Conservation (phyloP, 768 basidiomycete genomes). For the Suillus subalutaceus region DNA sequence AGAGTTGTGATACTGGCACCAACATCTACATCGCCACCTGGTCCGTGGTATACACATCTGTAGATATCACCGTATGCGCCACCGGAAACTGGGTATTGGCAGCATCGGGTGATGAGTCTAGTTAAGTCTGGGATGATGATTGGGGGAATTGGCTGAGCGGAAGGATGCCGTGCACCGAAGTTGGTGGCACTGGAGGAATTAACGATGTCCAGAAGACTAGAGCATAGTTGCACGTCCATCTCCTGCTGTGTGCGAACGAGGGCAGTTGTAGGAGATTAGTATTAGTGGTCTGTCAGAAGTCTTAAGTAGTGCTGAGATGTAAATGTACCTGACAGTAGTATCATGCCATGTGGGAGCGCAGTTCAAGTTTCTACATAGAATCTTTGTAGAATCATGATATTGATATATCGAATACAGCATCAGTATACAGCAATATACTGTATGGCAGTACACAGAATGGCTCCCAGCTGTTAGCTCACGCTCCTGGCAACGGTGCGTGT, state of each 20-base stretch:
- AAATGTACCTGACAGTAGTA: background rate
- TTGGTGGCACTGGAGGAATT: constrained; percentile 43
- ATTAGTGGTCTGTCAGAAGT: too few species aligned
- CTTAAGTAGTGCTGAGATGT: background rate
- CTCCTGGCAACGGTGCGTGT: too few species aligned
- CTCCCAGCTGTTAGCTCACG: too few species aligned
- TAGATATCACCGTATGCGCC: background rate
- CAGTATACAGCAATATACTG: too few species aligned
- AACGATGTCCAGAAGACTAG: constrained; percentile 52
- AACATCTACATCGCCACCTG: background rate
- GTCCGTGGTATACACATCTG: background rate
- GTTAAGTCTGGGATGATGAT: background rate
- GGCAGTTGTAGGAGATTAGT: constrained; percentile 32
- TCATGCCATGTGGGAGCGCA: background rate
- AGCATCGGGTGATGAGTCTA: background rate
- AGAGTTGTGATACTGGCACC: background rate
- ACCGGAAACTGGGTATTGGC: background rate
- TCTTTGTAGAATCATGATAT: background rate
- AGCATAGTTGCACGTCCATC: constrained; percentile 35
- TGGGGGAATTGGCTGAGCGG: constrained; percentile 17
- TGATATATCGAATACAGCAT: background rate
- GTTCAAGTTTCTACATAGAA: background rate
- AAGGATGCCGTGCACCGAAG: constrained; percentile 43
- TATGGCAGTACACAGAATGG: too few species aligned
- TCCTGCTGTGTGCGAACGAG: constrained; percentile 38